Evolutionary conservation across 2,329 filamentous ascomycete genomes (phyloP).

Genomic region (Rhinocladiella similis): DNA sequence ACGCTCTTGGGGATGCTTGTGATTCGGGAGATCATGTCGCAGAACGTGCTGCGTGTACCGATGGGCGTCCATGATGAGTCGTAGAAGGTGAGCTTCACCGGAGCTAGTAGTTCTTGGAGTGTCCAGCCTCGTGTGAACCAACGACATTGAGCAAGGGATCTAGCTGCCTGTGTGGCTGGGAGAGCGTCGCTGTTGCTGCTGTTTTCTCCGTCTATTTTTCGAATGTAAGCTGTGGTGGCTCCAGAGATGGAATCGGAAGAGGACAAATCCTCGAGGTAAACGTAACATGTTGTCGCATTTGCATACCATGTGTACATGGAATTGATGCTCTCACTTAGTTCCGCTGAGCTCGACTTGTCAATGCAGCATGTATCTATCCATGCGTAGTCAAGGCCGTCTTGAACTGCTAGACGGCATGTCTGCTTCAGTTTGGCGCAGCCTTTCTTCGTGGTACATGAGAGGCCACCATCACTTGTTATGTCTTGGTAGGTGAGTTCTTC

Average conservation of each 20-base stretch:
- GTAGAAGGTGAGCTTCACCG: not conserved
- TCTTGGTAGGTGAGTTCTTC: too few relatives aligned
- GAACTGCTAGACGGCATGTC: not conserved
- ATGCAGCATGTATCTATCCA: conserved; percentile 32
- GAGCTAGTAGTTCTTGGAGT: conserved; percentile 5
- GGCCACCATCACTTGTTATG: too few relatives aligned
- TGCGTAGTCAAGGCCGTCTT: conserved; percentile 7
- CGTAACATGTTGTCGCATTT: conserved; percentile 23
- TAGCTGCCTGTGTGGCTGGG: not conserved
- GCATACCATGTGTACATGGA: conserved; percentile 29
- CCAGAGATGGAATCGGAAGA: too few relatives aligned
- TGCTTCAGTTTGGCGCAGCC: conserved; percentile 3
- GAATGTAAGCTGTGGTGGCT: too few relatives aligned
- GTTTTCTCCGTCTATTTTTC: not conserved
- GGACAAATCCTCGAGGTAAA: conserved; percentile 23
- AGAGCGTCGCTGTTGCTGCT: not conserved
- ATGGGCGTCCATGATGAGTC: not conserved
- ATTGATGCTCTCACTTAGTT: conserved; percentile 27
- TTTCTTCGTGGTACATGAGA: too few relatives aligned
- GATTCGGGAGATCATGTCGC: not conserved
- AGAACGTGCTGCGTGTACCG: not conserved
- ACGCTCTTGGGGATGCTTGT: not conserved
- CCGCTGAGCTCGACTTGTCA: conserved; percentile 29
- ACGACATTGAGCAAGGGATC: not conserved
- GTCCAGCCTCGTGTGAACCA: conserved; percentile 9